Evolutionary conservation across 2,329 filamentous ascomycete genomes (phyloP), one percentile per base, ranked within the genome.

Genomic region (Colletotrichum gloeosporioides): DNA sequence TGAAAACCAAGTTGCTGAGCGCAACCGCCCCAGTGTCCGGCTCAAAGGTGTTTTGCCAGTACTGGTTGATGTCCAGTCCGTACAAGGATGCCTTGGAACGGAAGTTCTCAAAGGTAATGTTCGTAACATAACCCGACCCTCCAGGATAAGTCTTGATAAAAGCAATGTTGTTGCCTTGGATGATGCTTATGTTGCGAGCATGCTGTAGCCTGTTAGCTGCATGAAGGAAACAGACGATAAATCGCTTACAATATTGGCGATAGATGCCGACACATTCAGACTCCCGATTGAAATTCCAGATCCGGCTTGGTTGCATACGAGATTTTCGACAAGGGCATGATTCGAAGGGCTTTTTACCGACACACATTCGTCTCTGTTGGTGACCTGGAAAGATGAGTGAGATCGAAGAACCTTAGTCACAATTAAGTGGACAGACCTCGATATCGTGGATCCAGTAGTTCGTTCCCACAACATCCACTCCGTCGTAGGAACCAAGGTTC

Each of bases 371-470:
- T 49, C 39, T n/a, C 39, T 49, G 0, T 49, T 49, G 39, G 39
- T 49, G 0, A n/a, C 39, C 39, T 49, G 39, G 0, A 44, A n/a
- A n/a, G 39, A 49, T 49, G 39, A 49, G 39, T n/a, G 18, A 49
- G 18, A 49, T 7, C 5, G 0, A 49, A 0, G 39, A 22, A 12
- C 39, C 0, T 49, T 0, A 7, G 0, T 7, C 9, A 49, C 3
- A 1, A 4, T n/a, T 0, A 18, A 49, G 18, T 1, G 39, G 3
- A 49, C 39, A 10, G 0, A 49, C 39, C 39, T 49, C 39, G 12
- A 49, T 49, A n/a, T n/a, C 39, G 39, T 49, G 39, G 39, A 49
- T 49, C 39, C 39, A 49, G 18, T 49, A 49, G 39, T 49, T 49
- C 0, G 39, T 49, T n/a, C 39, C 39, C 9, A 49, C 39, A 49